Percentiles rank a stretch among this genome's conserved stretches.
Evolutionary conservation across 495 filamentous ascomycete genomes (phyloP).

Genomic region (Penicillium goetzii): DNA sequence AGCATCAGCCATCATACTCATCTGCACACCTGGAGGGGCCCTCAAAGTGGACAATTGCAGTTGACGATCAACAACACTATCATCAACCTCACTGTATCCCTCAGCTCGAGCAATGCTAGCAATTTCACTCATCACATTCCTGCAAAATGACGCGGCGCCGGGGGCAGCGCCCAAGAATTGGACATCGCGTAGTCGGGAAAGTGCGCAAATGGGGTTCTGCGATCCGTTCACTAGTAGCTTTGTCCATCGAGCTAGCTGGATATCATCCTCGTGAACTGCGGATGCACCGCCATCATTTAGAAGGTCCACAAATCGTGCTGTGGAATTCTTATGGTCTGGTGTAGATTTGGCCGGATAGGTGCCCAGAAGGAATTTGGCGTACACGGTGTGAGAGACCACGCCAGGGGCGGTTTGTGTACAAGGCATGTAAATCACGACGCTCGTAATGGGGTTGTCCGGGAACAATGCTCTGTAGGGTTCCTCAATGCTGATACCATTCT

Average conservation of each 20-base stretch:
- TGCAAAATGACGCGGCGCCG: not conserved
- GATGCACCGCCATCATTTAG: not conserved
- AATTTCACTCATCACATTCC: constrained; percentile 6
- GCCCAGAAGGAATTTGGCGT: not conserved
- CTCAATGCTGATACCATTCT: constrained; percentile 4
- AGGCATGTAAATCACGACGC: constrained; percentile 8
- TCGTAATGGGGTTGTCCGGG: not conserved
- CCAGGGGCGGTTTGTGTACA: constrained; percentile 3
- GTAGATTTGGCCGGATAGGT: constrained; percentile 1
- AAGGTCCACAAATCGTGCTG: not conserved
- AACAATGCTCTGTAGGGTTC: not conserved
- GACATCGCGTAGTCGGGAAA: constrained; percentile 6
- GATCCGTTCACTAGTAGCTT: not conserved
- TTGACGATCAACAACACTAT: constrained; percentile 7
- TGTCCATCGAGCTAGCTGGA: constrained; percentile 5
- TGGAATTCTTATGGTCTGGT: not conserved
- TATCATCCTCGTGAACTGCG: not conserved
- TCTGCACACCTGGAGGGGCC: constrained; percentile 1
- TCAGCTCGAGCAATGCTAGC: constrained; percentile 3
- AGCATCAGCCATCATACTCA: constrained; percentile 6
- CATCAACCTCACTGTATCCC: constrained; percentile 1
- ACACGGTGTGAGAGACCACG: constrained; percentile 1
- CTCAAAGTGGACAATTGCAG: not conserved
- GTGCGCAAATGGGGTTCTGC: constrained; percentile 2
- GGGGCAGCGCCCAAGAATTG: not conserved